Evolutionary conservation across 257 asterid species (phyloP).

Genomic region (Gentiana straminea): DNA sequence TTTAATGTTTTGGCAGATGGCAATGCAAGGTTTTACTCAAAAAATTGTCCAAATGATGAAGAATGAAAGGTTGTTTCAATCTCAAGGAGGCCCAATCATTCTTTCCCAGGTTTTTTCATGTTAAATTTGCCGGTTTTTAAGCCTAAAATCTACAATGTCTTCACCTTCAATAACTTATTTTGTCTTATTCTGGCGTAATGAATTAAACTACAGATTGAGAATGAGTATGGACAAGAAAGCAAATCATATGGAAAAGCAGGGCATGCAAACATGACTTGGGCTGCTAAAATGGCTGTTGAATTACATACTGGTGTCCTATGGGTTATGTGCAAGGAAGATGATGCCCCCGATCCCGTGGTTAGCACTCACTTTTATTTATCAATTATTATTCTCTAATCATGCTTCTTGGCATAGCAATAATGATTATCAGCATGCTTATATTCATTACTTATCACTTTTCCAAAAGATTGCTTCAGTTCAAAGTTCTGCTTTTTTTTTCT

Average conservation of each 20-base stretch:
- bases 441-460: too few relatives aligned
- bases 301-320: conserved; percentile 79
- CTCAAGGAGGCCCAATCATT: conserved; percentile 92
- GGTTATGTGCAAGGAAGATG: conserved; percentile 88
- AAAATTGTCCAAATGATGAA: conserved; percentile 42
- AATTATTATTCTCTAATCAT: too few relatives aligned
- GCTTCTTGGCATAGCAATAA: too few relatives aligned
- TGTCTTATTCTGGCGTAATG: not conserved
- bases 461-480: too few relatives aligned
- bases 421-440: too few relatives aligned
- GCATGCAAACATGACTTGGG: conserved; percentile 66
- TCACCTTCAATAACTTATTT: not conserved
- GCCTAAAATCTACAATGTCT: too few relatives aligned
- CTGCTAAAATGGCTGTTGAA: conserved; percentile 77
- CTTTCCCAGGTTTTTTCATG: conserved; percentile 53
- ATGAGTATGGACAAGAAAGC: conserved; percentile 66
- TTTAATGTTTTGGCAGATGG: too few relatives aligned
- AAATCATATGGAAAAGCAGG: conserved; percentile 52
- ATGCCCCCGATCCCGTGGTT: conserved; percentile 97
- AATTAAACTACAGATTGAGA: conserved; percentile 53
- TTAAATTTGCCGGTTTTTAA: not conserved
- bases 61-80: conserved; percentile 55
- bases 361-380: not conserved
- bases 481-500: too few relatives aligned
- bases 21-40: too few relatives aligned